phyloP scores from a whole-genome alignment of 192 early-diverging fungal genomes.

The Lobulomyces angularis region DNA sequence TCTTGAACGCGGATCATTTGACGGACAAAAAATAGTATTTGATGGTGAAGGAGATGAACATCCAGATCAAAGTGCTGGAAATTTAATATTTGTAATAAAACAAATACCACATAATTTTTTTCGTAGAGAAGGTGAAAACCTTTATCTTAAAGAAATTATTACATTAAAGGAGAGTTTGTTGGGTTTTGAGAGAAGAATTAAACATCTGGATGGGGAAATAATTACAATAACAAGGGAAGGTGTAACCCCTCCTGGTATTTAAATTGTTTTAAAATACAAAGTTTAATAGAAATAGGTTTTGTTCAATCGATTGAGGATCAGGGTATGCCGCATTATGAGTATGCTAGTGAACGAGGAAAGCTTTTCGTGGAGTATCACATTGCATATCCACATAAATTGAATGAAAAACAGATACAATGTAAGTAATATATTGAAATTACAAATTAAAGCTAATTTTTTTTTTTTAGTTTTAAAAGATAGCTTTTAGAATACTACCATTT shows the following conservation, averaged over 20 bases:
- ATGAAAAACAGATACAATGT: slow-evolving; percentile 22
- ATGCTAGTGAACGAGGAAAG: slow-evolving; percentile 50
- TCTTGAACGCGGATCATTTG: slow-evolving; percentile 73
- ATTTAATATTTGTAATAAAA: slow-evolving; percentile 65
- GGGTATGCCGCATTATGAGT: slow-evolving; percentile 75
- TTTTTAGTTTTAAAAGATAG: too few relatives aligned
- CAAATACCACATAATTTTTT: slow-evolving; percentile 62
- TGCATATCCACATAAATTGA: slow-evolving; percentile 55
- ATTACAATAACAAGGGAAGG: slow-evolving; percentile 30
- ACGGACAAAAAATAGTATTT: slow-evolving; percentile 59
- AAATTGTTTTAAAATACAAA: slow-evolving; percentile 26
- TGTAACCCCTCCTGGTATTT: slow-evolving; percentile 49
- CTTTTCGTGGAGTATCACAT: slow-evolving; percentile 84
- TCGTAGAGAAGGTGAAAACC: slow-evolving; percentile 52
- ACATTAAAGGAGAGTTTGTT: slow-evolving; percentile 65
- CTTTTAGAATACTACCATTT: too few relatives aligned
- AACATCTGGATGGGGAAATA: slow-evolving; percentile 59
- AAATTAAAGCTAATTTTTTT: too few relatives aligned
- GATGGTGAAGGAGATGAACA: slow-evolving; percentile 84
- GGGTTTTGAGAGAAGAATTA: slow-evolving; percentile 64
- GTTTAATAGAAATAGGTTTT: slow-evolving; percentile 57
- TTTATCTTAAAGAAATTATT: slow-evolving; percentile 63
- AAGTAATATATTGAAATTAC: too few relatives aligned
- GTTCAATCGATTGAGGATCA: slow-evolving; percentile 65
- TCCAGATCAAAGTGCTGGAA: slow-evolving; percentile 79